Percentiles rank a stretch among this genome's conserved stretches.
Conservation (phyloP, 768 basidiomycete species). For the Mycena pura region DNA sequence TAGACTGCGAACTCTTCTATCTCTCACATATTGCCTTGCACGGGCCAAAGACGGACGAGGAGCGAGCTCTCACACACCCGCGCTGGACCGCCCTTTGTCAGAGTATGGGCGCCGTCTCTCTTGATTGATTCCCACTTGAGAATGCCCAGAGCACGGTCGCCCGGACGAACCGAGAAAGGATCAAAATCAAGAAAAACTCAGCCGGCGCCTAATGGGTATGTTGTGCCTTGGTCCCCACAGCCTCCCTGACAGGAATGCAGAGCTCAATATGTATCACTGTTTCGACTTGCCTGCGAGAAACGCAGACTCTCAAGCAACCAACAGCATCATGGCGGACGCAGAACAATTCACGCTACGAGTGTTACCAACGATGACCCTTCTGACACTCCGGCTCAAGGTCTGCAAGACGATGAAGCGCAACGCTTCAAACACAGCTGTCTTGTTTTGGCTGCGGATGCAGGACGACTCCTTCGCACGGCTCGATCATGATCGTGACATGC, state of each 20-base stretch:
- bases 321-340: slow-evolving; percentile 23
- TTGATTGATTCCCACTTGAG: slow-evolving; percentile 5
- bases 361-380: slow-evolving; percentile 73
- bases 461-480: slow-evolving; percentile 57
- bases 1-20: slow-evolving; percentile 87
- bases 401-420: slow-evolving; percentile 53
- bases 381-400: slow-evolving; percentile 67
- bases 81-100: slow-evolving; percentile 68
- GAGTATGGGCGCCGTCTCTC: slow-evolving; percentile 50
- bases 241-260: slow-evolving; percentile 23
- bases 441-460: slow-evolving; percentile 63
- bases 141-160: slow-evolving; percentile 60
- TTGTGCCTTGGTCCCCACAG: slow-evolving; percentile 6
- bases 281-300: slow-evolving; percentile 32
- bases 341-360: slow-evolving; percentile 51
- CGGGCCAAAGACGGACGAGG: slow-evolving; percentile 49
- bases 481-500: slow-evolving; percentile 51
- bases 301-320: slow-evolving; percentile 20
- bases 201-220: slow-evolving; percentile 67
- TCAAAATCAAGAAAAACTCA: slow-evolving; percentile 56
- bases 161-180: slow-evolving; percentile 46
- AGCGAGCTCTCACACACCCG: slow-evolving; percentile 58
- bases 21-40: slow-evolving; percentile 66
- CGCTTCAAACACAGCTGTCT: slow-evolving; percentile 41
- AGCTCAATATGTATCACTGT: slow-evolving; percentile 38